Evolutionary conservation across 495 filamentous ascomycete species (phyloP).

Genomic region (Parmelia sp.): DNA sequence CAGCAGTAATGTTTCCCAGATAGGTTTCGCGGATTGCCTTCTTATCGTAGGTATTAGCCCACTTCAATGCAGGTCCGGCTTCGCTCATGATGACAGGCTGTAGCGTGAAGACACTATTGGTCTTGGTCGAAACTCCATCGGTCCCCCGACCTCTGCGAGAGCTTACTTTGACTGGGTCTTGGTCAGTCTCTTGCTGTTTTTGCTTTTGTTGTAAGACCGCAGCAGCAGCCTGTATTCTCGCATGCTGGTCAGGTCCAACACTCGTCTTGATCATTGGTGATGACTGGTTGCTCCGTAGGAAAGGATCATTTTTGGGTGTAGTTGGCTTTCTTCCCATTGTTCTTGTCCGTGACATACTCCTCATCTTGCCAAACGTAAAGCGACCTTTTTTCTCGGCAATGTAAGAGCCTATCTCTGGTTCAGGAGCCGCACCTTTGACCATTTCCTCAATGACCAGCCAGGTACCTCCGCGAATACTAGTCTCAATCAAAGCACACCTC

Average conservation of each 20-base stretch:
- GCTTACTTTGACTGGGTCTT: conserved; percentile 20
- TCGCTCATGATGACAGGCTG: conserved; percentile 81
- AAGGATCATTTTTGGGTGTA: conserved; percentile 41
- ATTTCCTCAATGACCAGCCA: conserved; percentile 97
- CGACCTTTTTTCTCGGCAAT: conserved; percentile 91
- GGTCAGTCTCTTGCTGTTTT: conserved; percentile 46
- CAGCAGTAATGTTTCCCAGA: conserved; percentile 62
- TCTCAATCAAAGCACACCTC: conserved; percentile 87
- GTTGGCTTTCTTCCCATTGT: conserved; percentile 48
- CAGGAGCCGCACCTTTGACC: conserved; percentile 84
- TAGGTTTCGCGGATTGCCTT: conserved; percentile 75
- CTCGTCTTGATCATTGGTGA: conserved; percentile 71
- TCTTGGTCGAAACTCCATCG: conserved; percentile 61
- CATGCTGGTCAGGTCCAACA: conserved; percentile 86
- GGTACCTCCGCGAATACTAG: conserved; percentile 66
- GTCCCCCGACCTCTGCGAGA: conserved; percentile 37
- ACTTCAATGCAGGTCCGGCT: conserved; percentile 90
- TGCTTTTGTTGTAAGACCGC: conserved; percentile 68
- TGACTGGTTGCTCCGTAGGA: conserved; percentile 40
- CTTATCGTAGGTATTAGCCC: conserved; percentile 87
- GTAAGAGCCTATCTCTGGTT: conserved; percentile 75
- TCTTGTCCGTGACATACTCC: conserved; percentile 59
- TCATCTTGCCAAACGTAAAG: conserved; percentile 73
- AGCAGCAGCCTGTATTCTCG: conserved; percentile 84
- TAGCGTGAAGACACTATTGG: conserved; percentile 84